Percentiles rank a stretch among this genome's conserved stretches.
phyloP scores from a whole-genome alignment of 2,329 filamentous ascomycete species.

The Trichoderma oligosporum region DNA sequence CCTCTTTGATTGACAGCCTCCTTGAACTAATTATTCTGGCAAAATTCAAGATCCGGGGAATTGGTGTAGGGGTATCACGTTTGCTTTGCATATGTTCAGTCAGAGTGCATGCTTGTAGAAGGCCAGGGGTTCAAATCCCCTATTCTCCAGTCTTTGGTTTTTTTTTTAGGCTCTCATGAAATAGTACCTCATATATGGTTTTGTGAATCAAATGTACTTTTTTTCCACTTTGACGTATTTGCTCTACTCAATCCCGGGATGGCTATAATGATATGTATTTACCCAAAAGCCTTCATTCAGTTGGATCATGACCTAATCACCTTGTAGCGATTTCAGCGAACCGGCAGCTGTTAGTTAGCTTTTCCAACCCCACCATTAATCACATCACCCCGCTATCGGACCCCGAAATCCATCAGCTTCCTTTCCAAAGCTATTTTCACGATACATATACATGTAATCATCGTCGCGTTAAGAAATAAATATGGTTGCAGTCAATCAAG shows the following conservation, averaged over 20 bases:
- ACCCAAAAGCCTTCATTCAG: too few species aligned
- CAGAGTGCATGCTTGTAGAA: constrained; percentile 16
- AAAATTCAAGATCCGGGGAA: background rate
- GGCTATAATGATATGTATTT: too few species aligned
- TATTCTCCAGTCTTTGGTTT: constrained; percentile 19
- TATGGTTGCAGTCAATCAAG: constrained; percentile 47
- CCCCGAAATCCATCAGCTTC: constrained; percentile 27
- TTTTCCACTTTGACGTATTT: too few species aligned
- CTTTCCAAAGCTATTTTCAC: constrained; percentile 23
- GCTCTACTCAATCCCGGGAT: too few species aligned
- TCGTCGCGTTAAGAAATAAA: too few species aligned
- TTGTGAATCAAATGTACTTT: too few species aligned
- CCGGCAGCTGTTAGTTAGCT: background rate
- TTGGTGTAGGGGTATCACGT: constrained; percentile 19
- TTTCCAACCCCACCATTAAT: constrained; percentile 5
- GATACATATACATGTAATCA: constrained; percentile 13
- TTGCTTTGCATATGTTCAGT: constrained; percentile 18
- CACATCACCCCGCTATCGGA: constrained; percentile 35
- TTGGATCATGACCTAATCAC: background rate
- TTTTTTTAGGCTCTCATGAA: background rate
- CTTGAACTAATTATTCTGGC: background rate
- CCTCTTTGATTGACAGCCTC: background rate
- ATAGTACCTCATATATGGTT: too few species aligned
- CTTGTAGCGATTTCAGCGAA: background rate
- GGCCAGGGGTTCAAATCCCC: constrained; percentile 19